Evolutionary conservation across 805 yeast species (phyloP).

Genomic region (Blastobotrys terrestris): DNA sequence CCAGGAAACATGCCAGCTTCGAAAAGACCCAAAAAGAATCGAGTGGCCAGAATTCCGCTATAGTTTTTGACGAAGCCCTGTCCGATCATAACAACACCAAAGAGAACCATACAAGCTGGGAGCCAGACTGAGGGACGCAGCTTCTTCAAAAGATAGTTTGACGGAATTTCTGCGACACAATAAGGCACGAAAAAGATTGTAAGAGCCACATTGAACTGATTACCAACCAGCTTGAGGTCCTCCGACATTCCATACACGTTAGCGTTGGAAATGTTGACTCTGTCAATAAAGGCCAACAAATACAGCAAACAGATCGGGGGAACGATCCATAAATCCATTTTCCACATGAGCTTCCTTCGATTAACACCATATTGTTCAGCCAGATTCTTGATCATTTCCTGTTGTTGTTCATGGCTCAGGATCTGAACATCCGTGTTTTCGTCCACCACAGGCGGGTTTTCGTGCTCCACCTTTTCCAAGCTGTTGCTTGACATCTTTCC

Average conservation of each 20-base stretch:
- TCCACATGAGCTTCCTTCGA: constrained; percentile 52
- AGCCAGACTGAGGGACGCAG: constrained; percentile 63
- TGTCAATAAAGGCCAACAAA: constrained; percentile 69
- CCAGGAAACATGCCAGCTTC: constrained; percentile 75
- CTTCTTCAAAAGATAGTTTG: constrained; percentile 54
- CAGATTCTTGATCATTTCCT: constrained; percentile 23
- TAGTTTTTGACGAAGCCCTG: constrained; percentile 59
- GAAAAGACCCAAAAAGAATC: constrained; percentile 59
- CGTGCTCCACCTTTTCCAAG: background rate
- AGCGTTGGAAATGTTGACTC: constrained; percentile 81
- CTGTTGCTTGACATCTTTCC: background rate
- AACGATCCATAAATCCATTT: constrained; percentile 61
- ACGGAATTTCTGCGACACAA: constrained; percentile 54
- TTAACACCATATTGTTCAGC: constrained; percentile 46
- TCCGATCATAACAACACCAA: constrained; percentile 59
- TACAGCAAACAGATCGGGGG: constrained; percentile 74
- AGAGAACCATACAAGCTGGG: constrained; percentile 49
- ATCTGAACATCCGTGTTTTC: background rate
- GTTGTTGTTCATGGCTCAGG: constrained; percentile 2
- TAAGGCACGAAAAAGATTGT: constrained; percentile 71
- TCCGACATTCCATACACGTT: constrained; percentile 59
- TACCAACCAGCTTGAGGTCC: constrained; percentile 49
- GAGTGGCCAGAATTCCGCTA: constrained; percentile 53
- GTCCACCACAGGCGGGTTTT: background rate
- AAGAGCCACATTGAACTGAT: constrained; percentile 57